Percentiles rank a stretch among this genome's conserved stretches.
Conservation (phyloP, 495 filamentous ascomycete genomes). For the Tuber calosporum region DNA sequence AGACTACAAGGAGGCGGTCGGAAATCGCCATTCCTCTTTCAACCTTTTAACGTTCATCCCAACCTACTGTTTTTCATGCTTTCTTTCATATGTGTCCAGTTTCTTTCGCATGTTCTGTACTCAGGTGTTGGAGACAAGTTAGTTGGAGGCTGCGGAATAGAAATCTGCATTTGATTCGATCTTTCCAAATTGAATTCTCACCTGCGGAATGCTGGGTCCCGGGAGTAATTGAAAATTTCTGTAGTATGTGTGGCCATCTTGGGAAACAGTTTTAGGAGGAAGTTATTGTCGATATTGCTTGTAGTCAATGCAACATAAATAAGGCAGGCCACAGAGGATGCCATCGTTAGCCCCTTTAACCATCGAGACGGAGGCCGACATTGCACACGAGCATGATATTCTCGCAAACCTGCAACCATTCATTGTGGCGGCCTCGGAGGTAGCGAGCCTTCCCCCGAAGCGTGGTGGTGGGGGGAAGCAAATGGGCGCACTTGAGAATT, state of each 20-base stretch:
- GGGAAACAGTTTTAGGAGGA: background rate
- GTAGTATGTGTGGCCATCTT: background rate
- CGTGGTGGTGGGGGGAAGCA: background rate
- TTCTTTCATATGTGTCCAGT: background rate
- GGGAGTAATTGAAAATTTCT: background rate
- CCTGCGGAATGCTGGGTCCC: background rate
- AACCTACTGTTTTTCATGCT: background rate
- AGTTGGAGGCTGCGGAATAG: background rate
- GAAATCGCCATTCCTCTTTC: background rate
- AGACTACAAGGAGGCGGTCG: background rate
- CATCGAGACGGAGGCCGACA: background rate
- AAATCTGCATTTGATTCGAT: background rate
- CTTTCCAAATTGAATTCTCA: background rate
- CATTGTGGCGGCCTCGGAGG: background rate
- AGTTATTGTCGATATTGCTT: background rate
- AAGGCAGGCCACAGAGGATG: background rate
- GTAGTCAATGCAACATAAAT: background rate
- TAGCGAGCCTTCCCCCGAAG: background rate
- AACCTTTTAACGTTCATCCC: background rate
- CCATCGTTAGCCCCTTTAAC: background rate
- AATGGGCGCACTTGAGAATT: background rate
- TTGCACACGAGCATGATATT: background rate
- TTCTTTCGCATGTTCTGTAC: background rate
- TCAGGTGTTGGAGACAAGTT: slow-evolving; percentile 1
- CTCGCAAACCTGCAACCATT: background rate